Conservation (phyloP, 2,329 filamentous ascomycete genomes). For the Paecilomyces dactylethromorphus region DNA sequence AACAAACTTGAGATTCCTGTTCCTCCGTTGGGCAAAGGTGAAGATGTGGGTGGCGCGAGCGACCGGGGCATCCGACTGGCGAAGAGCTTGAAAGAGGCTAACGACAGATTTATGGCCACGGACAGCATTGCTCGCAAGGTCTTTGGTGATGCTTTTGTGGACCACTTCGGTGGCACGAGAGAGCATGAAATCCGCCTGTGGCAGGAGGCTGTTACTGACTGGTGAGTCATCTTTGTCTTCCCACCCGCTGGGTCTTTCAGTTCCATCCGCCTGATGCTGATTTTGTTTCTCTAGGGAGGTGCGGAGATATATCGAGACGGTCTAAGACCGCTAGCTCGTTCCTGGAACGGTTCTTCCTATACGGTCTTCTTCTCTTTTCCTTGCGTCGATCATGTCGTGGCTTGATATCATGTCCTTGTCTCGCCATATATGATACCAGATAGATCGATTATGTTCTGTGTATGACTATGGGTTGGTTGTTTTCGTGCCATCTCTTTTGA, state of each 20-base stretch:
- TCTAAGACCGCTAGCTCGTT: conserved; percentile 31
- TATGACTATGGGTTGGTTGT: not conserved
- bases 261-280: conserved; percentile 8
- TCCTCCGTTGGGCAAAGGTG: conserved; percentile 76
- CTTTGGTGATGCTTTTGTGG: conserved; percentile 90
- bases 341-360: not conserved
- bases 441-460: not conserved
- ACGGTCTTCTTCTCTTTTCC: not conserved
- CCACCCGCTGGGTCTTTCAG: not conserved
- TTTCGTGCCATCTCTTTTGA: not conserved
- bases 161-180: conserved; percentile 87
- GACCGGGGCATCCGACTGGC: conserved; percentile 75
- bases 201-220: conserved; percentile 96
- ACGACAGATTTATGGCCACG: conserved; percentile 65
- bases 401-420: not conserved
- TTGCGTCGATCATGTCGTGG: not conserved
- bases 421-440: not conserved
- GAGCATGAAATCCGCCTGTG: conserved; percentile 86
- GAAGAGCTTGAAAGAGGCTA: conserved; percentile 80
- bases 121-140: conserved; percentile 88
- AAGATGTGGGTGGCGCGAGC: conserved; percentile 65
- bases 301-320: conserved; percentile 72
- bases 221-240: conserved; percentile 52
- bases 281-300: conserved; percentile 54
- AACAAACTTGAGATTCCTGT: conserved; percentile 80